Evolutionary conservation across 495 filamentous ascomycete species (phyloP).

Genomic region (Podospora appendiculata): DNA sequence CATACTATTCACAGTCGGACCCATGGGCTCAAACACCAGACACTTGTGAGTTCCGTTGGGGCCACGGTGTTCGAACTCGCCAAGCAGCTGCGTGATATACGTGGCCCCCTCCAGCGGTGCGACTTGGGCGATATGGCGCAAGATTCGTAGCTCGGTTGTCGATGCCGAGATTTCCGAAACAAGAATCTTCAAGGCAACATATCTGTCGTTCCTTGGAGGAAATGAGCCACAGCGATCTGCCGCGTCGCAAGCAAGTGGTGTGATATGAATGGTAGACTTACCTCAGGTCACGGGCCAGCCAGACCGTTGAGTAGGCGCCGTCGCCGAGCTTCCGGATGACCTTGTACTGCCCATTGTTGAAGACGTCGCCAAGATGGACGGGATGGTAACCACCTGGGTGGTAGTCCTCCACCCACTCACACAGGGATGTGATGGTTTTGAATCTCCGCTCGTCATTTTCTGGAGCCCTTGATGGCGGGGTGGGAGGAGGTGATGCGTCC

Average conservation of each 20-base stretch:
- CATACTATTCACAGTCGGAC: neutral
- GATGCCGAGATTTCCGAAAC: neutral
- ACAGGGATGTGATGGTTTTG: too few relatives aligned
- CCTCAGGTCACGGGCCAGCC: slow-evolving; percentile 5
- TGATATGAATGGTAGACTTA: neutral
- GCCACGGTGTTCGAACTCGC: slow-evolving; percentile 1
- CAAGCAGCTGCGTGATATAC: neutral
- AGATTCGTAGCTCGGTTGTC: slow-evolving; percentile 1
- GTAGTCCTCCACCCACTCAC: neutral
- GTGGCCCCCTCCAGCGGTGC: neutral
- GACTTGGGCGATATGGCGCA: slow-evolving; percentile 1
- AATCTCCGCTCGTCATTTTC: too few relatives aligned
- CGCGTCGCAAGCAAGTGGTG: neutral
- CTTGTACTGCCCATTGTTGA: slow-evolving; percentile 1
- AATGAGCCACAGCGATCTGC: neutral
- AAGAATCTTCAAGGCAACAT: slow-evolving; percentile 5
- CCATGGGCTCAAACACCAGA: slow-evolving; percentile 4
- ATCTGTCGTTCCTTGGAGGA: slow-evolving; percentile 1
- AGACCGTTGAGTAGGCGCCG: slow-evolving; percentile 5
- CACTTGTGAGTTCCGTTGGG: slow-evolving; percentile 2
- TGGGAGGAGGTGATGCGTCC: too few relatives aligned
- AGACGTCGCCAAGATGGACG: slow-evolving; percentile 3
- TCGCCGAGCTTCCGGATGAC: slow-evolving; percentile 3
- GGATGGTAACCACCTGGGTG: slow-evolving; percentile 4
- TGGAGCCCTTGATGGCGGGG: too few relatives aligned